phyloP scores from a whole-genome alignment of 192 early-diverging fungal species.

The Coemansia reversa region DNA sequence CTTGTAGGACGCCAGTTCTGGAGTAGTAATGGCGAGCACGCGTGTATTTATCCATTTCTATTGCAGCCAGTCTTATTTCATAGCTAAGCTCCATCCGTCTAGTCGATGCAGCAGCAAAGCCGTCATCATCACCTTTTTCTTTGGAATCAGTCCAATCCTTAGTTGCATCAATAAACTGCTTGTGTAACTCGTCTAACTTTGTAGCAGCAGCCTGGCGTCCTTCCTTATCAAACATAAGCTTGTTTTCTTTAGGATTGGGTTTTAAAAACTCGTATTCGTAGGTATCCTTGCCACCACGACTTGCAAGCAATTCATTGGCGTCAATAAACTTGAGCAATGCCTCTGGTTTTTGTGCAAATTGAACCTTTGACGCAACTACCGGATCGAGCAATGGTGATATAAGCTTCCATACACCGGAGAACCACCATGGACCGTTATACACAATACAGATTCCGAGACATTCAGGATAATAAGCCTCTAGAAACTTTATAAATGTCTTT shows the following conservation, averaged over 20 bases:
- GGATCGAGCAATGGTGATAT: conserved; percentile 87
- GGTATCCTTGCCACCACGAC: conserved; percentile 64
- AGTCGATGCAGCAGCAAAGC: conserved; percentile 22
- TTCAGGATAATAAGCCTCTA: conserved; percentile 92
- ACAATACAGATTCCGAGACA: conserved; percentile 78
- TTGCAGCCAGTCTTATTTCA: conserved; percentile 37
- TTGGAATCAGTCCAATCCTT: conserved; percentile 53
- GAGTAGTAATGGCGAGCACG: conserved; percentile 53
- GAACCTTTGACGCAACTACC: conserved; percentile 84
- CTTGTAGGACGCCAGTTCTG: conserved; percentile 44
- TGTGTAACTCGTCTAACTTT: conserved; percentile 43
- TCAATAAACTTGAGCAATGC: conserved; percentile 68
- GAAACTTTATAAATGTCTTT: conserved; percentile 78
- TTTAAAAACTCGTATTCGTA: conserved; percentile 60
- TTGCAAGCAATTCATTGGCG: conserved; percentile 59
- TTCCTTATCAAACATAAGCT: conserved; percentile 56
- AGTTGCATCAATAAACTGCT: conserved; percentile 52
- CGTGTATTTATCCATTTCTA: conserved; percentile 57
- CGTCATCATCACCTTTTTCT: conserved; percentile 35
- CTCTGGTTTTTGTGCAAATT: conserved; percentile 71
- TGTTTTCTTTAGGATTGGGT: conserved; percentile 57
- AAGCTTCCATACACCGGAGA: conserved; percentile 81
- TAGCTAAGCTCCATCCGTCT: conserved; percentile 36
- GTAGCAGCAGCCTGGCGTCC: conserved; percentile 44
- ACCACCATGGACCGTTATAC: conserved; percentile 91